A percentile compares a stretch with the other conserved stretches of the same genome.
Conservation (phyloP, 768 basidiomycete genomes). For the Aureoboletus auriporus region DNA sequence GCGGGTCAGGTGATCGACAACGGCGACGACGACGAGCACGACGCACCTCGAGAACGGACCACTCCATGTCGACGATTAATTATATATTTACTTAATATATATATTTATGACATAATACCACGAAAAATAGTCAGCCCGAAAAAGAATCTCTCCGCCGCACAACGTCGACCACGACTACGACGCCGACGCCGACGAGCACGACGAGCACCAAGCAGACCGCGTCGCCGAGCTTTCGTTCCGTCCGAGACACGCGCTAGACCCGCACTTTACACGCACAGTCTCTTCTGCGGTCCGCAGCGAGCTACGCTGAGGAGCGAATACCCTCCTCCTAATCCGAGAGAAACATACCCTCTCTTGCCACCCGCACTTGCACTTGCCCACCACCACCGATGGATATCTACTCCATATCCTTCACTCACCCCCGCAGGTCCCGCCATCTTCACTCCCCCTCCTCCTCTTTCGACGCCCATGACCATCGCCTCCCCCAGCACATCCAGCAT, state of each 20-base stretch:
- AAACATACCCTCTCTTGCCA: conserved; percentile 17
- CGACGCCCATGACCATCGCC: conserved; percentile 55
- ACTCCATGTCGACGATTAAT: conserved; percentile 13
- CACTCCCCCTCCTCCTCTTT: conserved; percentile 55
- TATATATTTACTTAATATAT: conserved; percentile 1
- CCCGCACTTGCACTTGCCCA: background rate
- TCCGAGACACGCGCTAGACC: conserved; percentile 3
- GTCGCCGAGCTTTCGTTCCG: conserved; percentile 11
- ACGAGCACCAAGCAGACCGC: conserved; percentile 16
- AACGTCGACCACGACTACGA: conserved; percentile 23
- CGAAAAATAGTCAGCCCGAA: conserved; percentile 10
- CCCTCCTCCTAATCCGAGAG: conserved; percentile 24
- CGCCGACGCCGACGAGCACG: conserved; percentile 13
- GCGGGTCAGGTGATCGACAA: conserved; percentile 5
- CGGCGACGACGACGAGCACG: background rate
- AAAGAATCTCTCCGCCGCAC: conserved; percentile 13
- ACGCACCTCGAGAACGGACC: conserved; percentile 26
- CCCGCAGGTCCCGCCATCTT: conserved; percentile 72
- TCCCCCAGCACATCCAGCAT: conserved; percentile 37
- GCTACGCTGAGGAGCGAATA: conserved; percentile 21
- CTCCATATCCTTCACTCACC: conserved; percentile 91
- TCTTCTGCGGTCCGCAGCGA: conserved; percentile 1
- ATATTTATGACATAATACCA: conserved; percentile 4
- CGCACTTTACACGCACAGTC: background rate
- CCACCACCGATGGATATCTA: conserved; percentile 77